Percentiles rank a stretch among this genome's conserved stretches.
phyloP scores from a whole-genome alignment of 768 basidiomycete genomes.

The Hypsizygus marmoreus region DNA sequence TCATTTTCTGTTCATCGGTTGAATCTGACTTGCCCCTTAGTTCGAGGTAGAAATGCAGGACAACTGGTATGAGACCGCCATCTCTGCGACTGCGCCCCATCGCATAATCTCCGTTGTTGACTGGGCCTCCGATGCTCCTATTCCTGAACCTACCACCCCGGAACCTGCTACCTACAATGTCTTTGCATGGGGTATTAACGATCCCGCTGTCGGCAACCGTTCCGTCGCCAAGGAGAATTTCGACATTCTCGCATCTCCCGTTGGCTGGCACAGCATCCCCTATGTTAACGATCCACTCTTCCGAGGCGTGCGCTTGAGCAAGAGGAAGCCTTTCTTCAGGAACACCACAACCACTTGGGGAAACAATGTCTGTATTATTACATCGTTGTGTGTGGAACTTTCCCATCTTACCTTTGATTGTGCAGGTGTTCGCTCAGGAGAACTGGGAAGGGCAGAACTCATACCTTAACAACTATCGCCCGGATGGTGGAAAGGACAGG shows the following conservation, averaged over 20 bases:
- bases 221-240: constrained; percentile 61
- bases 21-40: constrained; percentile 29
- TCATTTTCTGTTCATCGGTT: no score
- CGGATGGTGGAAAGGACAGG: constrained; percentile 57
- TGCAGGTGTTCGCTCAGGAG: constrained; percentile 91
- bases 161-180: constrained; percentile 63
- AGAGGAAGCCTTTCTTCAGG: constrained; percentile 40
- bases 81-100: constrained; percentile 74
- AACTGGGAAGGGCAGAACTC: constrained; percentile 77
- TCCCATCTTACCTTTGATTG: no score
- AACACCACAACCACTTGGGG: constrained; percentile 85
- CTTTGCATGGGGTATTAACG: constrained; percentile 83
- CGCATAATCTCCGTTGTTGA: constrained; percentile 88
- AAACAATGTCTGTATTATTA: constrained; percentile 64
- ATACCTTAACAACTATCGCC: constrained; percentile 78
- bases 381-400: no score
- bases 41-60: constrained; percentile 93
- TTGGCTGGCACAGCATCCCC: constrained; percentile 91
- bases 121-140: constrained; percentile 84
- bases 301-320: constrained; percentile 21
- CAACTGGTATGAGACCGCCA: constrained; percentile 94
- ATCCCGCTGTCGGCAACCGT: constrained; percentile 73
- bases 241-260: constrained; percentile 79
- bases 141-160: constrained; percentile 39
- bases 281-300: constrained; percentile 63